phyloP scores from a whole-genome alignment of 345 rosid species.

The Populus pruinosa region DNA sequence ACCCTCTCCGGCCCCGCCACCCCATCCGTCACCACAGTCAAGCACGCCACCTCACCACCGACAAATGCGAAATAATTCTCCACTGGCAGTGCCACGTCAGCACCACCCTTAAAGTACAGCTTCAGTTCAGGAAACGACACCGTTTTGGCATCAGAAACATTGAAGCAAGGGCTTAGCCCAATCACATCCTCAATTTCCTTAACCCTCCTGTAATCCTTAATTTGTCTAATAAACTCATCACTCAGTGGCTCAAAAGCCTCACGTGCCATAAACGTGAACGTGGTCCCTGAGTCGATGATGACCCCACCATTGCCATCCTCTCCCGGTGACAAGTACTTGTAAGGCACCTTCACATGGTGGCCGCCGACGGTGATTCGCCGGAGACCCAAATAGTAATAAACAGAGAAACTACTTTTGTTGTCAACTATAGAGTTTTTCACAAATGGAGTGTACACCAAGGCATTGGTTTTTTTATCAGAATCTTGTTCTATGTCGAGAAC shows the following conservation, averaged over 20 bases:
- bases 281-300: slow-evolving; percentile 37
- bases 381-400: slow-evolving; percentile 37
- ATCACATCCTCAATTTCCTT: slow-evolving; percentile 16
- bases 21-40: slow-evolving; percentile 31
- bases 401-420: slow-evolving; percentile 10
- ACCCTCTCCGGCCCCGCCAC: background rate
- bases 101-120: slow-evolving; percentile 42
- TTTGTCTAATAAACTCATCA: slow-evolving; percentile 21
- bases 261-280: slow-evolving; percentile 35
- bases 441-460: slow-evolving; percentile 32
- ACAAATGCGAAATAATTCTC: slow-evolving; percentile 28
- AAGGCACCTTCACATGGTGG: slow-evolving; percentile 20
- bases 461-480: slow-evolving; percentile 25
- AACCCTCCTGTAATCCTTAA: slow-evolving; percentile 24
- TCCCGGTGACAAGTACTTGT: slow-evolving; percentile 22
- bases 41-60: slow-evolving; percentile 25
- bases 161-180: slow-evolving; percentile 33
- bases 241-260: slow-evolving; percentile 26
- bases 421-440: slow-evolving; percentile 24
- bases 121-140: slow-evolving; percentile 29
- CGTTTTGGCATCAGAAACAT: background rate
- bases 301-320: slow-evolving; percentile 33
- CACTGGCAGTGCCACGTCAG: slow-evolving; percentile 30
- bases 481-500: slow-evolving; percentile 17
- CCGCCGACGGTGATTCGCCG: slow-evolving; percentile 30